A percentile compares a stretch with the other conserved stretches of the same genome.
Evolutionary conservation across 1,139 yeast genomes (phyloP).

Genomic region (Protomyces macrosporus): DNA sequence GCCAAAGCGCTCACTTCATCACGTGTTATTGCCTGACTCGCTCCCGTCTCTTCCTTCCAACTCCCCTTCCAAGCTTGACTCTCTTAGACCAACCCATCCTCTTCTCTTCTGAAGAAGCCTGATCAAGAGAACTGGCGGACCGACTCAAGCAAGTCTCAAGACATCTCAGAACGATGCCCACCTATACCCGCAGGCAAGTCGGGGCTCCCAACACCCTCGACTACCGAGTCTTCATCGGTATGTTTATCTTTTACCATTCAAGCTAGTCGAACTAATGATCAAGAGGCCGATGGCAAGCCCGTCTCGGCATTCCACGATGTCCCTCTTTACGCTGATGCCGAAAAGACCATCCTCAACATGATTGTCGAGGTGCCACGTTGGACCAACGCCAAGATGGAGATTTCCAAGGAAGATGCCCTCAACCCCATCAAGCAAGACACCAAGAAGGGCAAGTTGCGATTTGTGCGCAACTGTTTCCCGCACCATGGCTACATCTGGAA

Average conservation of each 20-base stretch:
- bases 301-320: conserved; percentile 86
- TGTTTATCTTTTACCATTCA: background rate
- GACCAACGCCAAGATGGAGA: conserved; percentile 77
- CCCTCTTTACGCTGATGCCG: conserved; percentile 65
- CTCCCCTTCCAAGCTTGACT: background rate
- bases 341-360: conserved; percentile 69
- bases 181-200: conserved; percentile 51
- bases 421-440: conserved; percentile 93
- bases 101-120: too few species aligned
- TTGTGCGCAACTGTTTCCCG: conserved; percentile 88
- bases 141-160: conserved; percentile 1
- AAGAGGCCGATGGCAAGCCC: conserved; percentile 49
- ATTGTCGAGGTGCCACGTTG: conserved; percentile 75
- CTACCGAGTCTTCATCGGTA: conserved; percentile 63
- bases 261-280: background rate
- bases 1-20: too few species aligned
- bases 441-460: conserved; percentile 72
- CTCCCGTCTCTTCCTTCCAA: background rate
- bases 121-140: conserved; percentile 2
- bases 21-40: too few species aligned
- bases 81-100: background rate
- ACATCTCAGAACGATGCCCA: conserved; percentile 19
- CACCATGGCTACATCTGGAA: conserved; percentile 76
- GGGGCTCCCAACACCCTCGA: conserved; percentile 83
- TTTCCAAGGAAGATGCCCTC: conserved; percentile 62